Conservation (phyloP, 2,329 filamentous ascomycete genomes). For the Clonostachys solani region DNA sequence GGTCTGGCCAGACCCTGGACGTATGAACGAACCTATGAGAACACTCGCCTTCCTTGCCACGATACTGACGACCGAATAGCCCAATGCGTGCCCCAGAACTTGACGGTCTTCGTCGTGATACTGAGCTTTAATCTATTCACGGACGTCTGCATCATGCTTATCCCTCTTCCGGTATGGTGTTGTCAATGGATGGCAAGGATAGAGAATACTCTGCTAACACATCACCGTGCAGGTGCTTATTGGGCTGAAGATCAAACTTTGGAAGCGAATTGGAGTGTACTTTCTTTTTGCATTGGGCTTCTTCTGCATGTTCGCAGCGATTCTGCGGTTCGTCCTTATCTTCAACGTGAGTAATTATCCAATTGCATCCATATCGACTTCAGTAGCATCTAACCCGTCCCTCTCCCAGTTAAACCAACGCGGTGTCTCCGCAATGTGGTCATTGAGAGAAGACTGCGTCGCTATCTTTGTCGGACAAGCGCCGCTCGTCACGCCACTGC, state of each 20-base stretch:
- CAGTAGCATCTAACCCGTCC: too few species aligned
- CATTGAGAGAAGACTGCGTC: too few species aligned
- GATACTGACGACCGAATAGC: not conserved
- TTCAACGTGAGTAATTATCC: constrained; percentile 14
- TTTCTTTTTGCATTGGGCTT: constrained; percentile 23
- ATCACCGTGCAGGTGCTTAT: constrained; percentile 13
- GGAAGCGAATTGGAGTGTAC: constrained; percentile 19
- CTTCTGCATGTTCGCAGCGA: constrained; percentile 23
- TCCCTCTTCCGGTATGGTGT: constrained; percentile 22
- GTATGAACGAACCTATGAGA: constrained; percentile 12
- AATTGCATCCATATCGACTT: not conserved
- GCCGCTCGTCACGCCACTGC: constrained; percentile 21
- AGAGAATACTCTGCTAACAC: not conserved
- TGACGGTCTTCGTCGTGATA: constrained; percentile 20
- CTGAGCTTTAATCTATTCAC: constrained; percentile 24
- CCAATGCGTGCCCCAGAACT: constrained; percentile 23
- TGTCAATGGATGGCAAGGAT: not conserved
- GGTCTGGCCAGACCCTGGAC: constrained; percentile 27
- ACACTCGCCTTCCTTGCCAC: not conserved
- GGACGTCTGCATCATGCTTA: constrained; percentile 24
- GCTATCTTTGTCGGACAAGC: too few species aligned
- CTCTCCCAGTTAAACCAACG: too few species aligned
- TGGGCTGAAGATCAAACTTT: constrained; percentile 16
- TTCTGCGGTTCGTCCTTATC: constrained; percentile 18
- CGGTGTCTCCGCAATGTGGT: too few species aligned